A percentile compares a stretch with the other conserved stretches of the same genome.
Evolutionary conservation across 768 basidiomycete species (phyloP).

Genomic region (Saitozyma sp.): DNA sequence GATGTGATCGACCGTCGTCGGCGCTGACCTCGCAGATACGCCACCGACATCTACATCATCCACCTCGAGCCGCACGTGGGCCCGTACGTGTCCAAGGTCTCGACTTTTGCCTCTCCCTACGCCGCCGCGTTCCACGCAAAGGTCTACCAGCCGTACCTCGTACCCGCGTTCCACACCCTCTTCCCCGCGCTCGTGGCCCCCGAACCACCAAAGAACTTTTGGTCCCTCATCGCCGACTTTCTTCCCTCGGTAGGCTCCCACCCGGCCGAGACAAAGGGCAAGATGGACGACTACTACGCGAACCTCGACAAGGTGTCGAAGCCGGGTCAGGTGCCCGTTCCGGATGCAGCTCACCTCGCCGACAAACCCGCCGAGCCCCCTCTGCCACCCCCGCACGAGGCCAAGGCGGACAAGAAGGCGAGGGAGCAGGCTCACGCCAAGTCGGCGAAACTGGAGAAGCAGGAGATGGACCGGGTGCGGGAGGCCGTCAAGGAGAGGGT

Average conservation of each 20-base stretch:
- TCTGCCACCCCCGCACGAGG: constrained; percentile 12
- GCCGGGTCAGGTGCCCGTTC: too few relatives aligned
- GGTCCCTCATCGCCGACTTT: constrained; percentile 41
- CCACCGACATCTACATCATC: constrained; percentile 25
- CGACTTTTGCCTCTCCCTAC: constrained; percentile 23
- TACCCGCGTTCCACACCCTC: constrained; percentile 24
- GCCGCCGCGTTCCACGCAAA: constrained; percentile 23
- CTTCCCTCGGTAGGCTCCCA: constrained; percentile 27
- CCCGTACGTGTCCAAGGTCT: constrained; percentile 26
- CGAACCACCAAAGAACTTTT: constrained; percentile 26
- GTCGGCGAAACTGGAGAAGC: constrained; percentile 7
- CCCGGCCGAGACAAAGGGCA: constrained; percentile 27
- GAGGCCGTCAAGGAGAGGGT: constrained; percentile 22
- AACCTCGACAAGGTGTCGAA: constrained; percentile 20
- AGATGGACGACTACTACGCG: constrained; percentile 24
- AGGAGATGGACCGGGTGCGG: constrained; percentile 14
- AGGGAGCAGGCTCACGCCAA: not conserved
- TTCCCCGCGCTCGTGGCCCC: constrained; percentile 25
- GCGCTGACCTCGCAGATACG: constrained; percentile 10
- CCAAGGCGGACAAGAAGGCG: not conserved
- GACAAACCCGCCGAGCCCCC: constrained; percentile 22
- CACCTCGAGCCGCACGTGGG: constrained; percentile 44
- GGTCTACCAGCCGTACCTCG: constrained; percentile 39
- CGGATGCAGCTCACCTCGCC: not conserved
- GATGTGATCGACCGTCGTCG: too few relatives aligned